phyloP scores from a whole-genome alignment of 176 grass and related monocot species.

The Rhynchospora pubera region DNA sequence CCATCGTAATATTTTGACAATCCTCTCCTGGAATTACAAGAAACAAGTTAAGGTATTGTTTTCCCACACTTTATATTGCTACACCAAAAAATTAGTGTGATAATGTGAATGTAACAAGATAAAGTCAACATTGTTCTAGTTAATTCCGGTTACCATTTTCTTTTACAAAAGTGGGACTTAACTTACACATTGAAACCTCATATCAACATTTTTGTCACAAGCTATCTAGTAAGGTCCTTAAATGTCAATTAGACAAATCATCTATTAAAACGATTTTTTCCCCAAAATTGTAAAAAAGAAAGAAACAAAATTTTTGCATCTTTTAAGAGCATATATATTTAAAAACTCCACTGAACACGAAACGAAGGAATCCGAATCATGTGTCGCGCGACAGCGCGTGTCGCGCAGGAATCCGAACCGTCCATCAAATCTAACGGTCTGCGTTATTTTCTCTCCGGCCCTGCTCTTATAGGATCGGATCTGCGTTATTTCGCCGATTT shows the following conservation, averaged over 20 bases:
- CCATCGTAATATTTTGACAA: conserved; percentile 73
- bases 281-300: background rate
- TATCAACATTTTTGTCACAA: no score
- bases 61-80: background rate
- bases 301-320: no score
- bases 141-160: background rate
- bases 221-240: no score
- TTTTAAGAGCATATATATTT: background rate
- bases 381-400: no score
- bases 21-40: conserved; percentile 47
- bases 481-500: no score
- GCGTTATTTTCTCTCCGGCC: no score
- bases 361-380: no score
- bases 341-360: background rate
- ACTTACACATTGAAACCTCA: no score
- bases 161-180: background rate
- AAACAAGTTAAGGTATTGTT: background rate
- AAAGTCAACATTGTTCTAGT: background rate
- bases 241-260: no score
- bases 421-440: no score
- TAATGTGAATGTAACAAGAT: background rate
- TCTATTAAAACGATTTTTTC: background rate
- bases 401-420: no score
- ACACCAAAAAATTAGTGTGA: background rate
- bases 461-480: no score